Percentiles rank a stretch among this genome's conserved stretches.
These are phyloP conservation scores for Hansfordia pulvinata DNA, from an alignment of 2,329 filamentous ascomycete species.

Conservation along the genomic window DNA sequence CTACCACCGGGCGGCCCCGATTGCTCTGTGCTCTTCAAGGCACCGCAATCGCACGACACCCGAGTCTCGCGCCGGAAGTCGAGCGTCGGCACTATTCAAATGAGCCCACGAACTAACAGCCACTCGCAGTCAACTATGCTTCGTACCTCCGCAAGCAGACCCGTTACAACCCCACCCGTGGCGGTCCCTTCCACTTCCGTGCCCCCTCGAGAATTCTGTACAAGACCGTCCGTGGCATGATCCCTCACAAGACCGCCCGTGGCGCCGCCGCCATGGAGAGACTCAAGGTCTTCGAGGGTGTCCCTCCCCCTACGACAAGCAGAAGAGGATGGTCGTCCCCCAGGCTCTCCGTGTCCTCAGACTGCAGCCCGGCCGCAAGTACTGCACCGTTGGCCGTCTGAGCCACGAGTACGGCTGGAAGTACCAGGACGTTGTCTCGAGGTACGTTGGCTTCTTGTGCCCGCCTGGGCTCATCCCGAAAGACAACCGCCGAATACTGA, in stretches of 20 bases:
- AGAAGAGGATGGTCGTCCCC: constrained; percentile 99
- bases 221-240: constrained; percentile 99
- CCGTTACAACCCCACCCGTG: constrained; percentile 97
- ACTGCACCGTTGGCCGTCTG: constrained; percentile 96
- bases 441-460: constrained; percentile 47
- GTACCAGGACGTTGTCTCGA: constrained; percentile 98
- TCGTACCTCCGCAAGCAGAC: constrained; percentile 99
- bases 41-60: too few relatives aligned
- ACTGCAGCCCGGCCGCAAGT: constrained; percentile 98
- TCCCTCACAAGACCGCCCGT: constrained; percentile 98
- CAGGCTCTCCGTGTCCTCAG: constrained; percentile 94
- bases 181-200: constrained; percentile 99
- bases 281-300: constrained; percentile 99
- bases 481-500: constrained; percentile 10
- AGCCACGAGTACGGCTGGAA: constrained; percentile 99
- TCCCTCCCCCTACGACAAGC: constrained; percentile 99
- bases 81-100: neutral
- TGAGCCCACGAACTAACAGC: constrained; percentile 27
- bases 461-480: neutral
- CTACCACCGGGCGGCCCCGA: neutral
- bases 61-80: too few relatives aligned
- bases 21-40: too few relatives aligned
- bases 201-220: constrained; percentile 99
- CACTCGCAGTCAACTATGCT: constrained; percentile 91
- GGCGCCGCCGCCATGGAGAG: constrained; percentile 93